Evolutionary conservation across 2,329 filamentous ascomycete species (phyloP).

Genomic region (Fusarium transvaalense): DNA sequence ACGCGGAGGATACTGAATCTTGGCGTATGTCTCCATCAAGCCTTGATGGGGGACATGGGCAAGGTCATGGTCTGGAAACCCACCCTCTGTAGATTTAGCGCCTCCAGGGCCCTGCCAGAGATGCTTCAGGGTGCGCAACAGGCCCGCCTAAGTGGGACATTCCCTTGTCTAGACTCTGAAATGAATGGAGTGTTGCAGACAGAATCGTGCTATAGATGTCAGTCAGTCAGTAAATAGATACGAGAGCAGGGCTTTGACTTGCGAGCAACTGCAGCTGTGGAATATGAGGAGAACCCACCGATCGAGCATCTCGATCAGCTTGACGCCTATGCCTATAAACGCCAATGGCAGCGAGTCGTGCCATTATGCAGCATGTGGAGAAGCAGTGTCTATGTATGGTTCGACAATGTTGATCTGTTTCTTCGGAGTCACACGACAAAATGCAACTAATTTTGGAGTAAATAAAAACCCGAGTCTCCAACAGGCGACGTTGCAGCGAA

Average conservation of each 20-base stretch:
- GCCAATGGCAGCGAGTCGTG: constrained; percentile 8
- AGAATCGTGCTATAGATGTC: constrained; percentile 39
- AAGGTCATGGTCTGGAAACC: constrained; percentile 28
- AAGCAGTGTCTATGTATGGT: constrained; percentile 38
- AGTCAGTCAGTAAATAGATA: constrained; percentile 31
- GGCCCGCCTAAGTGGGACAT: constrained; percentile 38
- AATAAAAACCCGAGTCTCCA: constrained; percentile 30
- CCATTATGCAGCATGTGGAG: constrained; percentile 39
- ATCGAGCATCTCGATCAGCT: constrained; percentile 10
- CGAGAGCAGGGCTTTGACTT: constrained; percentile 22
- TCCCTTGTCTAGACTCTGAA: constrained; percentile 33
- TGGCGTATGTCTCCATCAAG: constrained; percentile 42
- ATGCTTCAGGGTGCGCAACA: constrained; percentile 47
- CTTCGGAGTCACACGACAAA: constrained; percentile 47
- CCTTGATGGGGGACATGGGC: constrained; percentile 38
- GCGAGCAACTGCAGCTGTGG: constrained; percentile 6
- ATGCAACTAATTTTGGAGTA: constrained; percentile 30
- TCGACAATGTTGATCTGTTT: constrained; percentile 47
- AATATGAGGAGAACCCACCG: constrained; percentile 8
- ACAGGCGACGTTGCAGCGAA: constrained; percentile 37
- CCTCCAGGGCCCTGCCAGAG: constrained; percentile 36
- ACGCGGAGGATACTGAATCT: constrained; percentile 36
- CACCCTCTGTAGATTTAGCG: constrained; percentile 46
- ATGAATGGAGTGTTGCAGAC: constrained; percentile 29
- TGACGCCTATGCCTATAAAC: constrained; percentile 1